Conservation (phyloP, 768 basidiomycete genomes). For the Naganishia randhawae region DNA sequence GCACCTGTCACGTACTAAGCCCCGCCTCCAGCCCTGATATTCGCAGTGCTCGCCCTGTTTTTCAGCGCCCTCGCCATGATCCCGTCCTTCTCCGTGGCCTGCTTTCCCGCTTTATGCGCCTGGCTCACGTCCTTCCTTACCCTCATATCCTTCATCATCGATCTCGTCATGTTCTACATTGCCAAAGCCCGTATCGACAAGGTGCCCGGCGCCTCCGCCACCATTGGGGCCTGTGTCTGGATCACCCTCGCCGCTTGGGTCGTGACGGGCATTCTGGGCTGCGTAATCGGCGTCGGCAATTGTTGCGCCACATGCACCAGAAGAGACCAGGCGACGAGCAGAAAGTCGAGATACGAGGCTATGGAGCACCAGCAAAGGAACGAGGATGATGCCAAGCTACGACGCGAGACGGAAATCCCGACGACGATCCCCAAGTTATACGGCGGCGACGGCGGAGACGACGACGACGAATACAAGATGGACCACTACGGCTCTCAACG, state of each 20-base stretch:
- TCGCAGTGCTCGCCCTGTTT: conserved; percentile 63
- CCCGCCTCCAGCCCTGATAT: conserved; percentile 56
- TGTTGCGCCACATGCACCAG: conserved; percentile 59
- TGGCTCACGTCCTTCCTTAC: conserved; percentile 72
- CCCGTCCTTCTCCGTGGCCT: conserved; percentile 63
- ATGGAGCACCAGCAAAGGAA: conserved; percentile 3
- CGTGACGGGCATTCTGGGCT: conserved; percentile 65
- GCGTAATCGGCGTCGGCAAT: conserved; percentile 76
- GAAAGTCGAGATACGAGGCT: conserved; percentile 7
- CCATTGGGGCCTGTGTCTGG: conserved; percentile 62
- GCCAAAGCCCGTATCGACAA: conserved; percentile 76
- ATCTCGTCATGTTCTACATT: conserved; percentile 83
- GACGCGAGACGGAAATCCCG: neutral
- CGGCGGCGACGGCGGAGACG: neutral
- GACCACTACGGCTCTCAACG: neutral
- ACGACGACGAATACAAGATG: conserved; percentile 2
- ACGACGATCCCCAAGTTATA: neutral
- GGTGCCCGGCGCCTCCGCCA: conserved; percentile 68
- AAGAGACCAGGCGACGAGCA: conserved; percentile 20
- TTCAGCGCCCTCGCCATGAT: conserved; percentile 86
- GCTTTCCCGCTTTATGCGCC: conserved; percentile 49
- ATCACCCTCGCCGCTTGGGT: conserved; percentile 47
- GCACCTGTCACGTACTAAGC: neutral
- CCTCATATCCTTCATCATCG: conserved; percentile 85
- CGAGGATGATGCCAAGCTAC: neutral